Base-by-base conservation (phyloP, 2,329 filamentous ascomycete species). In the Penicillium sp. region DNA sequence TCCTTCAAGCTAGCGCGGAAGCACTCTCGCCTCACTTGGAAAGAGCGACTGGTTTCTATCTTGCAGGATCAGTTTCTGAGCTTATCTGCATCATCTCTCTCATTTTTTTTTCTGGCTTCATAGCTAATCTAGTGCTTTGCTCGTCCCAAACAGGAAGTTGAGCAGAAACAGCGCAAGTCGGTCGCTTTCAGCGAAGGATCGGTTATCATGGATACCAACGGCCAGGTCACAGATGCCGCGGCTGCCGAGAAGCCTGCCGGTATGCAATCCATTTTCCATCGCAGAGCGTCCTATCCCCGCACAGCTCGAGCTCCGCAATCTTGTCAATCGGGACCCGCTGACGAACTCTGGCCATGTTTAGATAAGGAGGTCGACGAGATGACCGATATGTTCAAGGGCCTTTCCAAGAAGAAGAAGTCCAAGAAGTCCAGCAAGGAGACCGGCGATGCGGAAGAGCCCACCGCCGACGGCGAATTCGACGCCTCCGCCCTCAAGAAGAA, bases 101-200 rank as follows among this genome's bases (percentile, higher is more conserved):
- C 25, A 17, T 53, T 61, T 55, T 58, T 57, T 48, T 57, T 48
- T 54, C 41, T 37, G 37, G 31, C 8, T 12, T 56, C 53, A 70
- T 72, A 11, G 42, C 56, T 76, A 68, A 75, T 75, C 60, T 66
- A 51, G 59, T 58, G 45, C 64, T 62, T 68, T 66, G 55, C 60
- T 54, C 62, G 48, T 53, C 60, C 59, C 54, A 49, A 59, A 57
- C 62, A 82, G 79, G 78, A 80, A 71, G 75, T 78, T 64, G 67
- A 76, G 62, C 69, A 76, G 39, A 92, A 90, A 78, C 87, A 89
- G 73, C 90, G 93, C 81, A 96, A 98, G 82, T 96, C 92, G 49
- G 94, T 98, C 73, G 89, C 92, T 66, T 98, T 98, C 78, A 93
- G 89, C 75, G 90, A 95, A 79, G 91, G 91, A 73, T 86, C 91